Base-by-base conservation (phyloP, 148 eudicot genomes). In the Fagopyrum esculentum region DNA sequence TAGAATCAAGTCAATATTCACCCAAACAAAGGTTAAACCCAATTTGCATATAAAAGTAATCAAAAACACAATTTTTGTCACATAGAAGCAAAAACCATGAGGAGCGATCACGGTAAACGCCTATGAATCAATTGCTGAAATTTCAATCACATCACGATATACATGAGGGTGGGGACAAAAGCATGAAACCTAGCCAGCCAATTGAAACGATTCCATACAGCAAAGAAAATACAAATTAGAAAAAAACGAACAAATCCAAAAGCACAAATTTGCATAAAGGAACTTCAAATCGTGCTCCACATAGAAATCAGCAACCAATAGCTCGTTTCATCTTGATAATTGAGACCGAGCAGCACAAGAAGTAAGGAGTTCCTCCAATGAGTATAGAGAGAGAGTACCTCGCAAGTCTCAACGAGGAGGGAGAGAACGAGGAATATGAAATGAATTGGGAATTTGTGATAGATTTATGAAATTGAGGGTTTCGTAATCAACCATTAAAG, bases 401-500 rank as follows among this genome's bases (percentile, higher is more conserved):
- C 40, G 40, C 40, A 35, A 35, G 40, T 35, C 40, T 35, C 40
- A 35, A 52, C n/a, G 57, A 52, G 57, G 57, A 16, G 57, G 9
- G 17, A 6, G 57, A 15, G 57, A 52, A 35, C 40, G 57, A 52
- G 19, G n/a, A 35, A 15, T 52, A 12, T 17, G 57, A 4, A 52
- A 52, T 1, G 57, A 52, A 35, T 35, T 35, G 57, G 56, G 19
- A 52, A 52, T 35, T 35, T 35, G 40, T 6, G 57, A 52, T 19
- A 15, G 57, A 52, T 52, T 52, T 52, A 52, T 52, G 57, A 52
- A 52, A 52, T 52, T 15, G 57, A 52, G 57, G 57, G 57, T 52
- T 52, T 52, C 57, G 57, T 52, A 52, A 52, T 52, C 57, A 52
- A 35, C 57, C 57, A 52, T 52, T 52, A 52, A 52, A 52, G 57